A percentile compares a stretch with the other conserved stretches of the same genome.
phyloP scores from a whole-genome alignment of 352 stramenopile species.

The Globisporangium orthogonon region DNA sequence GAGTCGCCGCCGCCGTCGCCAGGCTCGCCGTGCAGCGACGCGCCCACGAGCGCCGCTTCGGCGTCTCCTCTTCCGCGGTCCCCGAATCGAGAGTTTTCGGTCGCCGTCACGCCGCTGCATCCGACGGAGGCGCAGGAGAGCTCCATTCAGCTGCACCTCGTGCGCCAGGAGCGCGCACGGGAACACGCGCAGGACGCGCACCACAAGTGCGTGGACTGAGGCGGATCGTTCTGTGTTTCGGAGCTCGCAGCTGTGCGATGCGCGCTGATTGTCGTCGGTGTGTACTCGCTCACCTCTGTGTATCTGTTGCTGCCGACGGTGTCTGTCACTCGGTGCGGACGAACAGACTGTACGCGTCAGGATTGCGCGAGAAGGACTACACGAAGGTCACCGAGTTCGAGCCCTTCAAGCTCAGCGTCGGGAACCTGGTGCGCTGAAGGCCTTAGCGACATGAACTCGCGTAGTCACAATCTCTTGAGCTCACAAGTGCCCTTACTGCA shows the following conservation, averaged over 20 bases:
- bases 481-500: neutral
- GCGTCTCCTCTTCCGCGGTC: neutral
- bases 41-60: neutral
- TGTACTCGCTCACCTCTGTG: too few species aligned
- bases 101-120: constrained; percentile 18
- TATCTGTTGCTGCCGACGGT: neutral
- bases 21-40: neutral
- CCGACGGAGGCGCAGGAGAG: constrained; percentile 51
- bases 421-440: constrained; percentile 30
- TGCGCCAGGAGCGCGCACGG: constrained; percentile 42
- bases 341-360: constrained; percentile 20
- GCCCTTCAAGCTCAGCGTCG: constrained; percentile 58
- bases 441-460: neutral
- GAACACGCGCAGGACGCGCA: constrained; percentile 29
- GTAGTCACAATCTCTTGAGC: neutral
- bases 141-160: constrained; percentile 54
- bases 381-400: constrained; percentile 36
- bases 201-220: constrained; percentile 24
- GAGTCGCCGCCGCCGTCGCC: neutral
- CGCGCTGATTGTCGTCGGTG: neutral
- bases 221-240: too few species aligned
- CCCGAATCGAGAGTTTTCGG: neutral
- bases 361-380: constrained; percentile 44
- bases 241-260: neutral
- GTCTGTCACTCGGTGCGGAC: neutral